Base-by-base conservation (phyloP, 106 monocot species). In the Cymbidium sinense region DNA sequence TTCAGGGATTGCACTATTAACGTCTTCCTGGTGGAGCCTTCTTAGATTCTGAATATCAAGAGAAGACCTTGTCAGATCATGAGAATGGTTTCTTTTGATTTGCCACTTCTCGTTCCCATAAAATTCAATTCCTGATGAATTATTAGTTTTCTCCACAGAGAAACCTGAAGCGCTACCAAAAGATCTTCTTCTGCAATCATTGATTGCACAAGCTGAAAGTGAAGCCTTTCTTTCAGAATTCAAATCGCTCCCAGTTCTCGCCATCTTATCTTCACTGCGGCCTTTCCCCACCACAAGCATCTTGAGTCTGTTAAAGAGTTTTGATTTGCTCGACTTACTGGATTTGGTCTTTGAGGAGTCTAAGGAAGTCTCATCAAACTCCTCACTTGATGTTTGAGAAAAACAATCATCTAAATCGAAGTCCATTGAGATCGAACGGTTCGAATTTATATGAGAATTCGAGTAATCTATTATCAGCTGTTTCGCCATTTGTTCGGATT, bases 241-340 rank as follows among this genome's bases (percentile, higher is more conserved):
- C 28, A n/a, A 7, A 37, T 31, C 18, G 28, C 41, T 41, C 8
- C 41, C 41, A 41, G 41, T 41, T 41, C 41, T 41, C 41, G 5
- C 41, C 41, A 13, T 15, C 47, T 47, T 47, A 12, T 47, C 47
- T 47, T 47, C 47, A 44, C 55, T 11, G 50, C 25, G 7, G 71
- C 76, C 75, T 55, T 91, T 93, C 8, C 87, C 85, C 75, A 91
- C 34, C 7, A 92, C 85, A 21, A 93, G 75, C 77, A 85, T 87
- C 81, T 86, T 89, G 29, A 96, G 84, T 81, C 89, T 96, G 76
- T 80, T 77, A 1, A 96, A 39, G 51, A 96, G 73, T 75, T 89
- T 93, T 18, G 58, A 73, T 81, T 87, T 89, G 58, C 82, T 76
- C 5, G 82, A 79, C 25, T 34, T 79, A 37, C 64, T 82, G n/a